phyloP scores from a whole-genome alignment of 495 filamentous ascomycete species.

The Talaromyces nanjingensis region DNA sequence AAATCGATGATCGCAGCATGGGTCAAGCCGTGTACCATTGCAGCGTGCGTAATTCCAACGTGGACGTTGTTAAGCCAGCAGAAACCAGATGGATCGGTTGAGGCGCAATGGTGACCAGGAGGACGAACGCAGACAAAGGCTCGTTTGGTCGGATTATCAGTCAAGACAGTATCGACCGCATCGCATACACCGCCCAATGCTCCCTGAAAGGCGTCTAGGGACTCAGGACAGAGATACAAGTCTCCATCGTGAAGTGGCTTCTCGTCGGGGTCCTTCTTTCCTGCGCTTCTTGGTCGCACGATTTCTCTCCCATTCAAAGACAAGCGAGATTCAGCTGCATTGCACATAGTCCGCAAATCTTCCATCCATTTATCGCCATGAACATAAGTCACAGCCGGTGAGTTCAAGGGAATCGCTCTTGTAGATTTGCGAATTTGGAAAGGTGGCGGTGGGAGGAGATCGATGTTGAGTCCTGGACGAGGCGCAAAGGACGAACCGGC shows the following conservation, averaged over 20 bases:
- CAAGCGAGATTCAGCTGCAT: constrained; percentile 64
- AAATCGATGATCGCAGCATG: constrained; percentile 97
- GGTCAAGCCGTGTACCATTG: constrained; percentile 72
- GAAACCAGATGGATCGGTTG: constrained; percentile 82
- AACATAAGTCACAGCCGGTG: constrained; percentile 68
- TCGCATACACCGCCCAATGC: constrained; percentile 86
- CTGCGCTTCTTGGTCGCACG: constrained; percentile 46
- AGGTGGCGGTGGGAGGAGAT: constrained; percentile 52
- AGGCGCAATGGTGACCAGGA: constrained; percentile 91
- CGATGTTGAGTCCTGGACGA: constrained; percentile 45
- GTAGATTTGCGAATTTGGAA: constrained; percentile 75
- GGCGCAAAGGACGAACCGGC: constrained; percentile 61
- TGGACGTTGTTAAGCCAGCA: constrained; percentile 99
- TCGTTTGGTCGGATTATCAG: constrained; percentile 46
- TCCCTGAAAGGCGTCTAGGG: constrained; percentile 79
- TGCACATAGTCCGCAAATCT: constrained; percentile 79
- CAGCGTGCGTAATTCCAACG: constrained; percentile 87
- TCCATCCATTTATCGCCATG: constrained; percentile 88
- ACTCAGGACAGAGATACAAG: constrained; percentile 81
- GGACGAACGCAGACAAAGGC: constrained; percentile 82
- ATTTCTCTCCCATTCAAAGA: constrained; percentile 70
- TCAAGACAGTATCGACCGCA: constrained; percentile 80
- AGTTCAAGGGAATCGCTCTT: constrained; percentile 55
- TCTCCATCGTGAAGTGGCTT: constrained; percentile 69
- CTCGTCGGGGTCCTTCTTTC: constrained; percentile 32